Base-by-base conservation (phyloP, 2,329 filamentous ascomycete genomes). In the Apiospora malaysiana region DNA sequence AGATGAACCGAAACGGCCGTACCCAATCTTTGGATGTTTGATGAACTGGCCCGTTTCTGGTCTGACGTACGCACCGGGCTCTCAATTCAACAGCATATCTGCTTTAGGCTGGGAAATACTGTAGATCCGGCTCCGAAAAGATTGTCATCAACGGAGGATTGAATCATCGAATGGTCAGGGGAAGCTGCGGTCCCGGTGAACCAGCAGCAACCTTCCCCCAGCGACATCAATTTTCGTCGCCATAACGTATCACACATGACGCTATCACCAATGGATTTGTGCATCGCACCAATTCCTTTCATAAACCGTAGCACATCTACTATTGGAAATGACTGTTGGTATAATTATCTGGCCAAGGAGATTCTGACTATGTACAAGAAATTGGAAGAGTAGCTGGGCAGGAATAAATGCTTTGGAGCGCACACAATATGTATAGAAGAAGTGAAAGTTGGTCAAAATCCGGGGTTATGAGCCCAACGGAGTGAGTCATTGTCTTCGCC, bases 21-120 rank as follows among this genome's bases (percentile, higher is more conserved):
- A 63, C 56, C 56, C 56, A 63, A 63, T 63, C 18, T 63, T 63
- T 40, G 27, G 8, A 8, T 2, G 56, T 63, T 63, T 63, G 56
- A 63, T 63, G 56, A 63, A 63, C 56, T 40, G 27, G 18, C 9
- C 3, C 14, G 32, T 63, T 40, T 63, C 32, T 32, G 9, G 21
- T 23, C 18, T 63, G 27, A 63, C 56, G 27, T 63, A 59, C 47
- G 47, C 47, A 23, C 47, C 14, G 32, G 21, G 21, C 21, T 8
- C 49, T 51, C 23, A 51, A 27, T 25, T 16, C 49, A 32, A 32
- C 49, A 9, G 1, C 2, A 32, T 4, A 32, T n/a, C n/a, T n/a
- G n/a, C n/a, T n/a, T n/a, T n/a, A n/a, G n/a, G n/a, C n/a, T n/a
- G 6, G 6, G 32, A 32, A 32, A 32, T 32, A 4, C 3, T 32